A percentile compares a stretch with the other conserved stretches of the same genome.
Evolutionary conservation across 441 rosid genomes (phyloP).

Genomic region (Biscutella laevigata): DNA sequence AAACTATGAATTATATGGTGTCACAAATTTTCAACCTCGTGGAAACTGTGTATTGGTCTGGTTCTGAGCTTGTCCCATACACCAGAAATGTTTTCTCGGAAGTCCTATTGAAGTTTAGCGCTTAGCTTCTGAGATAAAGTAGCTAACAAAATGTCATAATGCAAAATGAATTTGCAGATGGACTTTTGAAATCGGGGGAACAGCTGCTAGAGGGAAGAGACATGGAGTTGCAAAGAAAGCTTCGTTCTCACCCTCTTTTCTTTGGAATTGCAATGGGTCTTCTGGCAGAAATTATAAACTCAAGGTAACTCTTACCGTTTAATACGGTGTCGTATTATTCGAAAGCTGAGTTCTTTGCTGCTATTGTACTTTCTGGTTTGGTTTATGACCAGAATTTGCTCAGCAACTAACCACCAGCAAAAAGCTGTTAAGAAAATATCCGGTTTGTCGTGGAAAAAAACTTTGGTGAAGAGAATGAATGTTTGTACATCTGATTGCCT

Average conservation of each 20-base stretch:
- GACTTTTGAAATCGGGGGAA: constrained; percentile 32
- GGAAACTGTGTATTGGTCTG: not conserved
- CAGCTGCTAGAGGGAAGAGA: constrained; percentile 30
- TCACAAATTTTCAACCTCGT: not conserved
- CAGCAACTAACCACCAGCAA: not conserved
- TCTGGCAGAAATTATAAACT: constrained; percentile 94
- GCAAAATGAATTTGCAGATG: constrained; percentile 42
- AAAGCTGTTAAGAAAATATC: not conserved
- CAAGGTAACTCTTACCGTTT: constrained; percentile 51
- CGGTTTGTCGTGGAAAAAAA: not conserved
- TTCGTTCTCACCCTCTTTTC: constrained; percentile 81
- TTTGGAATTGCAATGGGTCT: constrained; percentile 91
- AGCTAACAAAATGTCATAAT: constrained; percentile 18
- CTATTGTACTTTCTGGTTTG: not conserved
- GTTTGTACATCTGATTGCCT: not conserved
- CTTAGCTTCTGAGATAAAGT: constrained; percentile 1
- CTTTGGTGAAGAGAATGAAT: not conserved
- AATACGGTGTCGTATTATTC: constrained; percentile 6
- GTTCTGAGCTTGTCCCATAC: constrained; percentile 9
- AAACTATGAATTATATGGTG: not conserved
- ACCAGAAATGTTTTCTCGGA: not conserved
- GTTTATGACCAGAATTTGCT: not conserved
- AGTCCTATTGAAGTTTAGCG: not conserved
- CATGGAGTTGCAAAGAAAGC: constrained; percentile 47
- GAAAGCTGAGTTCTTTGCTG: constrained; percentile 6